A percentile compares a stretch with the other conserved stretches of the same genome.
These are phyloP conservation scores for Emmonsiellopsis sp. DNA, from an alignment of 2,329 filamentous ascomycete species.

Conservation along the genomic window DNA sequence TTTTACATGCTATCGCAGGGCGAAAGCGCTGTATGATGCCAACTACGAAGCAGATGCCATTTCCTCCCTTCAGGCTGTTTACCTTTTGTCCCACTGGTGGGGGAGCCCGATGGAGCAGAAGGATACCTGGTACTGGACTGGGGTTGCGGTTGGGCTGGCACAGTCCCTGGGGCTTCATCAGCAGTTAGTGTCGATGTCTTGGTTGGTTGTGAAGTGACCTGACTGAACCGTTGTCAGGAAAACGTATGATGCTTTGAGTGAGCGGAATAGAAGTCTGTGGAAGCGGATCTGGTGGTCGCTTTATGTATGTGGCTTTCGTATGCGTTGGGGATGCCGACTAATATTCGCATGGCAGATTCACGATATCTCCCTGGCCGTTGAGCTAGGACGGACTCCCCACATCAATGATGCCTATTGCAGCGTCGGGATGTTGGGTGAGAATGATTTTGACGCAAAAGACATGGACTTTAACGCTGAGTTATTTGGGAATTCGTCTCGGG, in stretches of 20 bases:
- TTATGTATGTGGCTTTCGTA: slow-evolving; percentile 5
- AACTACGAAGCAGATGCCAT: slow-evolving; percentile 19
- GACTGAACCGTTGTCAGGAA: slow-evolving; percentile 8
- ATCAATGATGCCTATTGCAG: slow-evolving; percentile 17
- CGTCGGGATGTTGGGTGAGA: slow-evolving; percentile 11
- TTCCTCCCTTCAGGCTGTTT: slow-evolving; percentile 14
- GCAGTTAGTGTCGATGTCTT: slow-evolving; percentile 10
- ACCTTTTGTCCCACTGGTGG: slow-evolving; percentile 21
- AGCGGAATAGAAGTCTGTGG: slow-evolving; percentile 5
- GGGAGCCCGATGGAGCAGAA: slow-evolving; percentile 18
- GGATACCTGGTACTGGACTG: slow-evolving; percentile 21
- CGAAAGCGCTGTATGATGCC: slow-evolving; percentile 20
- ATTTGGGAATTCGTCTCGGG: no score
- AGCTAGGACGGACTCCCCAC: slow-evolving; percentile 17
- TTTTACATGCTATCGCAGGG: slow-evolving; percentile 17
- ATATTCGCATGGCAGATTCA: background rate
- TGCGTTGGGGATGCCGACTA: no score
- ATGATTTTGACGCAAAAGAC: slow-evolving; percentile 9
- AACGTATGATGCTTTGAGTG: slow-evolving; percentile 5
- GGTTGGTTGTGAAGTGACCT: background rate
- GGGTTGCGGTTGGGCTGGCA: slow-evolving; percentile 17
- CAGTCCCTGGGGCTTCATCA: slow-evolving; percentile 19
- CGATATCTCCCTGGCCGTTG: slow-evolving; percentile 15
- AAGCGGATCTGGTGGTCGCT: slow-evolving; percentile 18
- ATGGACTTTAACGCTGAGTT: no score